A percentile compares a stretch with the other conserved stretches of the same genome.
Evolutionary conservation across 2,329 filamentous ascomycete species (phyloP).

Genomic region (Penicillium expansum): DNA sequence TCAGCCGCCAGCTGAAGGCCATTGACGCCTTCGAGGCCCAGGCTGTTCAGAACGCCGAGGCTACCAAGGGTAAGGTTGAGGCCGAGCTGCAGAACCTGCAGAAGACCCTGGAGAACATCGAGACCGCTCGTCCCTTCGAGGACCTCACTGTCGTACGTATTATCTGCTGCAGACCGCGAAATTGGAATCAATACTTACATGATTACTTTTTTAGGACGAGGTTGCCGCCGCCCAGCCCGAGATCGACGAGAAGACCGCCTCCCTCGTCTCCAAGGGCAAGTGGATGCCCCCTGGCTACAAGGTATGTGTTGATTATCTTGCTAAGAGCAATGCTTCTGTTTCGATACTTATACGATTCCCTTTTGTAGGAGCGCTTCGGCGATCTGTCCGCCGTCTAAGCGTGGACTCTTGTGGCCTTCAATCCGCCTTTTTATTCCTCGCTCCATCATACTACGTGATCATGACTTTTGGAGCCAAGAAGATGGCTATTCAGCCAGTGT

Average conservation of each 20-base stretch:
- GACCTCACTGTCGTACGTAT: constrained; percentile 89
- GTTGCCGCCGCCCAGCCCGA: constrained; percentile 90
- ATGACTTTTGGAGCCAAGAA: constrained; percentile 31
- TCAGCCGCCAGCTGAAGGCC: constrained; percentile 90
- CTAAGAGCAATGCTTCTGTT: neutral
- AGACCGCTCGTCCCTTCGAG: constrained; percentile 91
- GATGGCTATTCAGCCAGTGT: constrained; percentile 20
- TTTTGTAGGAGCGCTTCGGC: constrained; percentile 90
- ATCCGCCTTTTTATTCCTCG: constrained; percentile 33
- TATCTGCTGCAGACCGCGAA: neutral
- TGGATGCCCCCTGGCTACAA: constrained; percentile 99
- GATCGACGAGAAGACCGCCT: constrained; percentile 93
- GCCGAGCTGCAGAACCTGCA: constrained; percentile 89
- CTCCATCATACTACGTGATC: constrained; percentile 30
- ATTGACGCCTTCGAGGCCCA: constrained; percentile 98
- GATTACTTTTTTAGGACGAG: constrained; percentile 66
- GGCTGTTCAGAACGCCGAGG: constrained; percentile 93
- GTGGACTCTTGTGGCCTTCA: constrained; percentile 24
- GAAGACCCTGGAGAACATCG: constrained; percentile 95
- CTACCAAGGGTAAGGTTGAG: constrained; percentile 95
- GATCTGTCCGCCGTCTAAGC: constrained; percentile 90
- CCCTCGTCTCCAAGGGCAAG: constrained; percentile 95
- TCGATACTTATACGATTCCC: constrained; percentile 15
- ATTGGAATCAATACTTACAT: constrained; percentile 11
- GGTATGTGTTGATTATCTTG: constrained; percentile 55